Evolutionary conservation across 164 flowering plant species (phyloP), one percentile per base, ranked within the genome.

Genomic region (Magnolia officinalis): DNA sequence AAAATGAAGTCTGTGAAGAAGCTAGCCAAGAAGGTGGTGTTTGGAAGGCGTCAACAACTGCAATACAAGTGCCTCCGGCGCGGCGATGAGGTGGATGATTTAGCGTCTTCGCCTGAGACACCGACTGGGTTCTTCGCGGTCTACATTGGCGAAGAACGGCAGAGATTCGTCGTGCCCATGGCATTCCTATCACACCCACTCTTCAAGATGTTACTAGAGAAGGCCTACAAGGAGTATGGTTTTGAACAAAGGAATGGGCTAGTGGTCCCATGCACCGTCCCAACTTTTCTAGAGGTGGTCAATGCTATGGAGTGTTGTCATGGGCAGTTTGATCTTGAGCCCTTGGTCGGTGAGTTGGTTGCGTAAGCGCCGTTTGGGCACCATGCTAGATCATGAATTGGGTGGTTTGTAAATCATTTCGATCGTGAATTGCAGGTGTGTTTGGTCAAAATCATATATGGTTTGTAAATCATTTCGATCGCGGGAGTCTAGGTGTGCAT

Each of bases 171-270:
- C 19, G 92, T 95, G 69, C 95, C 97, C 2, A 91, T 92, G 2
- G 76, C 86, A 75, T 92, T 77, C 70, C 88, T 95, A 1, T 81
- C 88, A 3, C 98, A 95, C 67, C 98, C 98, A 23, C 84, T 95
- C 13, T 92, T 95, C 89, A 93, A 85, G 83, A 95, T 95, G 84
- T 50, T 95, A 88, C 72, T 95, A 45, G 93, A 95, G 79, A 93
- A 93, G 80, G 88, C 97, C 0, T 84, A 79, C 26, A 72, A 90
- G 50, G 98, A 93, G 80, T 95, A 82, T 69, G 95, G 97, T 0
- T 90, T 87, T 79, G 86, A 87, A 76, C 95, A 92, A 67, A 86
- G 75, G 69, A 78, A 80, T 77, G 89, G 90, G 8, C 78, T 95
- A 71, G 91, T 88, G 67, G 87, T 95, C 50, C 98, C 98, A 2